A percentile compares a stretch with the other conserved stretches of the same genome.
phyloP scores from a whole-genome alignment of 192 early-diverging fungal genomes.

The Bifiguratus adelaidae region DNA sequence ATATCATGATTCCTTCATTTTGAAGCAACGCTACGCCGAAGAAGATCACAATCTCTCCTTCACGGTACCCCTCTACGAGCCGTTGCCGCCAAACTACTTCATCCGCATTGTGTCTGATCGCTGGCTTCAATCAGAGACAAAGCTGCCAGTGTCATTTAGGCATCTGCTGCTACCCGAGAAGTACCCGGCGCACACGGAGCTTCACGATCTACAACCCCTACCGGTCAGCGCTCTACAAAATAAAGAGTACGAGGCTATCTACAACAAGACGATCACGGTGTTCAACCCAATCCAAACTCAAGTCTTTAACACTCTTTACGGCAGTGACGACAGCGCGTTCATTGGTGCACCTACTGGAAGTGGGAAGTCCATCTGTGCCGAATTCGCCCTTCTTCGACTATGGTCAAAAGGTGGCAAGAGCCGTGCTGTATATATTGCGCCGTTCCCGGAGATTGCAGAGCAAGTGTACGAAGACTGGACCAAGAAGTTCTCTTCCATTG shows the following conservation, averaged over 20 bases:
- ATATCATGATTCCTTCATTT: conserved; percentile 83
- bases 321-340: conserved; percentile 80
- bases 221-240: conserved; percentile 71
- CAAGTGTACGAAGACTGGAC: conserved; percentile 74
- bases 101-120: conserved; percentile 87
- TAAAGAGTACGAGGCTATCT: conserved; percentile 61
- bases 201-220: conserved; percentile 89
- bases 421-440: conserved; percentile 85
- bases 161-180: conserved; percentile 88
- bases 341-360: conserved; percentile 86
- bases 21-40: conserved; percentile 72
- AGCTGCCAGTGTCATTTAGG: conserved; percentile 87
- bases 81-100: conserved; percentile 95
- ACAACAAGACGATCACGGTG: conserved; percentile 36
- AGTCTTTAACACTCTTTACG: conserved; percentile 84
- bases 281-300: conserved; percentile 98
- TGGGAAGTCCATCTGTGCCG: conserved; percentile 94
- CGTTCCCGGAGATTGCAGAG: conserved; percentile 77
- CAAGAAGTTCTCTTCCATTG: conserved; percentile 59
- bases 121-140: conserved; percentile 89
- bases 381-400: conserved; percentile 88
- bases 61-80: conserved; percentile 84
- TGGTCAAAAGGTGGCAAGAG: conserved; percentile 47
- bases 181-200: conserved; percentile 88
- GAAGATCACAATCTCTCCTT: conserved; percentile 86